Evolutionary conservation across 1,284 basidiomycete genomes (phyloP).

Genomic region (Cryptococcus depauperatus): DNA sequence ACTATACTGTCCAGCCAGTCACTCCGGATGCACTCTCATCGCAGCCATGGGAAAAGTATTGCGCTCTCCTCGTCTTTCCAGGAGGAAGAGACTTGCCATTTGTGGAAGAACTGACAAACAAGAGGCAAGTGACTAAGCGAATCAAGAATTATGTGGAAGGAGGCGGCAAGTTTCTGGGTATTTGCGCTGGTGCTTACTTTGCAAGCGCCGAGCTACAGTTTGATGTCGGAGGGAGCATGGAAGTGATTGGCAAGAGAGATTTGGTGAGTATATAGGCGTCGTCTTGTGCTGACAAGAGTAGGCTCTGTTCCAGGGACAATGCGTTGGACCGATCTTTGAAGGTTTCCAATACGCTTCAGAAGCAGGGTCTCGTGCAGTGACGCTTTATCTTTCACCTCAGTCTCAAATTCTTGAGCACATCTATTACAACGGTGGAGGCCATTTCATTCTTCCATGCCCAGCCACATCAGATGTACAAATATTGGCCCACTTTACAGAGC

Average conservation of each 20-base stretch:
- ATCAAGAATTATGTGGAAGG: slow-evolving; percentile 58
- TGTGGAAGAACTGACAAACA: slow-evolving; percentile 47
- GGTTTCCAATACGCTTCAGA: slow-evolving; percentile 52
- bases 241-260: slow-evolving; percentile 50
- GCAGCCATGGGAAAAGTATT: slow-evolving; percentile 67
- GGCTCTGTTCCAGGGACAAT: slow-evolving; percentile 54
- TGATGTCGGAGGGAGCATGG: slow-evolving; percentile 48
- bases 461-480: slow-evolving; percentile 34
- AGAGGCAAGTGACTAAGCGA: slow-evolving; percentile 41
- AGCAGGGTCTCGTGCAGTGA: slow-evolving; percentile 44
- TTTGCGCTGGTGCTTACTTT: slow-evolving; percentile 58
- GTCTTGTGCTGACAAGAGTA: slow-evolving; percentile 7
- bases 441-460: slow-evolving; percentile 45
- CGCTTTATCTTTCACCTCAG: slow-evolving; percentile 26
- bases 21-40: slow-evolving; percentile 53
- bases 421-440: slow-evolving; percentile 54
- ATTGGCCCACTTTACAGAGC: slow-evolving; percentile 44
- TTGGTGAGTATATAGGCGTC: slow-evolving; percentile 45
- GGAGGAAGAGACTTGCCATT: slow-evolving; percentile 53
- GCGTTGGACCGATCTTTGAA: slow-evolving; percentile 52
- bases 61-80: slow-evolving; percentile 70
- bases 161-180: slow-evolving; percentile 62
- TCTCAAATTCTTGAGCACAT: slow-evolving; percentile 34
- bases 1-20: slow-evolving; percentile 69
- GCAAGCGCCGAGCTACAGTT: slow-evolving; percentile 48